Evolutionary conservation across 73 alveolate genomes (phyloP).

Genomic region (Symbiodinium natans): DNA sequence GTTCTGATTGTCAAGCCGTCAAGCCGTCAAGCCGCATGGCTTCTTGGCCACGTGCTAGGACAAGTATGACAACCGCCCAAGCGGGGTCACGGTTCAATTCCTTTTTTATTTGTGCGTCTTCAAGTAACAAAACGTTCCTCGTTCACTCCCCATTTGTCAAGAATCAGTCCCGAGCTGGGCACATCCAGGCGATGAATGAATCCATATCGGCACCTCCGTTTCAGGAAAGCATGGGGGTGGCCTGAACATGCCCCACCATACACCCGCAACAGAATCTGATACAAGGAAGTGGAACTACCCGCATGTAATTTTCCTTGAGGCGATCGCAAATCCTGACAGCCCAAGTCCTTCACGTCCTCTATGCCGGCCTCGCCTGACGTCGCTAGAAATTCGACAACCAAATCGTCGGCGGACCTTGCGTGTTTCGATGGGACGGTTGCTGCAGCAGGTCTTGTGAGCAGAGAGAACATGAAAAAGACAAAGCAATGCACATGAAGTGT

Average conservation of each 20-base stretch:
- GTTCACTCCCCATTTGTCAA: too few relatives aligned
- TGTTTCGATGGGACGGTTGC: too few relatives aligned
- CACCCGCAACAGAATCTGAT: not conserved
- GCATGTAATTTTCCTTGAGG: not conserved
- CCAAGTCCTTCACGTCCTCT: too few relatives aligned
- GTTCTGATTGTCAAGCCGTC: too few relatives aligned
- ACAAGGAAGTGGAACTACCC: not conserved
- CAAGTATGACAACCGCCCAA: too few relatives aligned
- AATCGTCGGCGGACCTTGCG: not conserved
- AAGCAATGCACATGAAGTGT: too few relatives aligned
- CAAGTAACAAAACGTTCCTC: too few relatives aligned
- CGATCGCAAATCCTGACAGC: too few relatives aligned
- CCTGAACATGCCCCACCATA: not conserved
- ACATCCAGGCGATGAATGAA: not conserved
- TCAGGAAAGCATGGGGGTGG: not conserved
- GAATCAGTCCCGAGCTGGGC: not conserved
- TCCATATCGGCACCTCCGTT: slow-evolving; percentile 1
- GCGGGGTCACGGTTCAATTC: not conserved
- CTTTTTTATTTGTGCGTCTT: not conserved
- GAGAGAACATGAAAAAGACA: too few relatives aligned
- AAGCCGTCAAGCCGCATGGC: too few relatives aligned
- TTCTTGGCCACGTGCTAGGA: too few relatives aligned
- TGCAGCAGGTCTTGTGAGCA: too few relatives aligned
- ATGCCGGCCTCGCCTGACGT: not conserved
- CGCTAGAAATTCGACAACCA: not conserved